Evolutionary conservation across 495 filamentous ascomycete genomes (phyloP).

Genomic region (Hamigera avellanea): DNA sequence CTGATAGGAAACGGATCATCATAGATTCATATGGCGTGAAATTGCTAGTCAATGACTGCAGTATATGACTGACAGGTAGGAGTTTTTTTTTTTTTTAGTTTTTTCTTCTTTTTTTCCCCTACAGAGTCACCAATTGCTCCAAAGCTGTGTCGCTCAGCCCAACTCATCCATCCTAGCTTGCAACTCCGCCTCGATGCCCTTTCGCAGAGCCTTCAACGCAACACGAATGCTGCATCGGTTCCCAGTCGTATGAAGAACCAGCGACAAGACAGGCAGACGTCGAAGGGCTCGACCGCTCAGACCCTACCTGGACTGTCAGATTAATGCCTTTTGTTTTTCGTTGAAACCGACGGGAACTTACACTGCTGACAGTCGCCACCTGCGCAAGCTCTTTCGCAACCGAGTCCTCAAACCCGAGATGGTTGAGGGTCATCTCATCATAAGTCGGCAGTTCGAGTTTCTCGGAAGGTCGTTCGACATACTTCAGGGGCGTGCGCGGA

Average conservation of each 20-base stretch:
- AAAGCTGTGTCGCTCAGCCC: not conserved
- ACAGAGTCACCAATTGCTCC: too few relatives aligned
- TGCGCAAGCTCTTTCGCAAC: slow-evolving; percentile 11
- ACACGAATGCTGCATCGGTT: slow-evolving; percentile 9
- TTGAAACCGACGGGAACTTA: slow-evolving; percentile 3
- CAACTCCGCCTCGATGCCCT: slow-evolving; percentile 7
- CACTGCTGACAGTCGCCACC: slow-evolving; percentile 8
- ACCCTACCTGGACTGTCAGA: slow-evolving; percentile 5
- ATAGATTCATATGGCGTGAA: too few relatives aligned
- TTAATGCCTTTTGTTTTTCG: too few relatives aligned
- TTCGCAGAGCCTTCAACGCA: slow-evolving; percentile 11
- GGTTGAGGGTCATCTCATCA: slow-evolving; percentile 11
- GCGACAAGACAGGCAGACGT: slow-evolving; percentile 10
- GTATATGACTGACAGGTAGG: too few relatives aligned
- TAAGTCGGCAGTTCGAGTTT: slow-evolving; percentile 7
- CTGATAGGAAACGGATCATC: too few relatives aligned
- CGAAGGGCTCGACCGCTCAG: slow-evolving; percentile 16
- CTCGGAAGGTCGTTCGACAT: slow-evolving; percentile 9
- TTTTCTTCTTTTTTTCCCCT: too few relatives aligned
- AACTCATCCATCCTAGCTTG: slow-evolving; percentile 6
- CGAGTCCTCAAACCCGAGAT: slow-evolving; percentile 8
- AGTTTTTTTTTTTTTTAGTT: not conserved
- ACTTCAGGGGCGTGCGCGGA: slow-evolving; percentile 9
- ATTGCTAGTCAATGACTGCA: too few relatives aligned
- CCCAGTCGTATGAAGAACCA: slow-evolving; percentile 8